A percentile compares a stretch with the other conserved stretches of the same genome.
phyloP scores from a whole-genome alignment of 1,284 basidiomycete species.

The Veloporphyrellus conicus region DNA sequence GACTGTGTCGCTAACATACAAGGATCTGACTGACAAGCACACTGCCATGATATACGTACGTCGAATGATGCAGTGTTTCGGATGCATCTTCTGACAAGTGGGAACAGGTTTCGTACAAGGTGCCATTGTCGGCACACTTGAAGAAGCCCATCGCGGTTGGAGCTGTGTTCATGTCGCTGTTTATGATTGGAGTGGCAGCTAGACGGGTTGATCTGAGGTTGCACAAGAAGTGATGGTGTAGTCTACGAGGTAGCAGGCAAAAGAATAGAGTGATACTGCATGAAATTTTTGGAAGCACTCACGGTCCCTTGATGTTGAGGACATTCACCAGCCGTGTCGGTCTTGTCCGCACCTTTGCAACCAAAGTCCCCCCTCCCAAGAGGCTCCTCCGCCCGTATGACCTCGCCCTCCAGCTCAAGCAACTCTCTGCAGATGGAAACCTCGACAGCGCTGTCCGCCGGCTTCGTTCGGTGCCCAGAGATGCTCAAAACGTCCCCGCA shows the following conservation, averaged over 20 bases:
- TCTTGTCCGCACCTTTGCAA: constrained; percentile 13
- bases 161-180: constrained; percentile 61
- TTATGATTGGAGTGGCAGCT: constrained; percentile 55
- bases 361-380: neutral
- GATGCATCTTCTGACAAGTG: constrained; percentile 17
- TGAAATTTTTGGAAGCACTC: no score
- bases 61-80: constrained; percentile 14
- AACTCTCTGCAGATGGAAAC: constrained; percentile 48
- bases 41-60: constrained; percentile 69
- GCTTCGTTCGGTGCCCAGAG: constrained; percentile 60
- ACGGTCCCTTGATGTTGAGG: constrained; percentile 13
- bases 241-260: constrained; percentile 27
- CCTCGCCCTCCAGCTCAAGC: constrained; percentile 54
- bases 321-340: constrained; percentile 16
- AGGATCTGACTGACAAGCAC: constrained; percentile 76
- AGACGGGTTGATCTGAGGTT: constrained; percentile 66
- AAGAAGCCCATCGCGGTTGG: constrained; percentile 80
- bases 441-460: constrained; percentile 56
- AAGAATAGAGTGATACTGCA: no score
- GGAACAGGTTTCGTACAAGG: constrained; percentile 77
- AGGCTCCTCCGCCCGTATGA: constrained; percentile 53
- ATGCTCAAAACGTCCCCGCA: constrained; percentile 63
- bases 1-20: constrained; percentile 69
- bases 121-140: constrained; percentile 70
- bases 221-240: constrained; percentile 44